phyloP scores from a whole-genome alignment of 805 yeast species.

The Hermanozyma aechmeae region DNA sequence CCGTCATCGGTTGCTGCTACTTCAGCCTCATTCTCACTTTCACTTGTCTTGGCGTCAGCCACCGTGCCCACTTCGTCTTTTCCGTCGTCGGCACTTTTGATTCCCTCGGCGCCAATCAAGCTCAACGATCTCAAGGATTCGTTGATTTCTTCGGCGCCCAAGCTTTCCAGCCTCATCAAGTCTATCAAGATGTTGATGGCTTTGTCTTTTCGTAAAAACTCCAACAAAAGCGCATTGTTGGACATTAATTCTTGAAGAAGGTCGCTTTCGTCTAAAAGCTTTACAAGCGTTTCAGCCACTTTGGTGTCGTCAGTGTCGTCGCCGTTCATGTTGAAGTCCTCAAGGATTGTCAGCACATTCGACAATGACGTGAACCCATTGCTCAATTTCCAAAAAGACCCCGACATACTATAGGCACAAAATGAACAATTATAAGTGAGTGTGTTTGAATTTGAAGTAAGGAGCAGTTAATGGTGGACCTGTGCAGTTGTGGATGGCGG shows the following conservation, averaged over 20 bases:
- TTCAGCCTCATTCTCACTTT: no score
- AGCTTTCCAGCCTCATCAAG: slow-evolving; percentile 20
- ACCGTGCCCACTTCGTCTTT: no score
- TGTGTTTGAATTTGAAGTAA: no score
- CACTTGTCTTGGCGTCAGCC: no score
- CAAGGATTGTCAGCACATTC: slow-evolving; percentile 30
- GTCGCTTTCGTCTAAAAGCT: slow-evolving; percentile 34
- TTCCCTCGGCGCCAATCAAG: slow-evolving; percentile 2
- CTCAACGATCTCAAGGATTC: slow-evolving; percentile 8
- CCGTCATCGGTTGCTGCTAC: no score
- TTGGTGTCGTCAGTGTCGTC: slow-evolving; percentile 7
- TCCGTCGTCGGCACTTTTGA: background rate
- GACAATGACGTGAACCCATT: slow-evolving; percentile 36
- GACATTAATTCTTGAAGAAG: slow-evolving; percentile 47
- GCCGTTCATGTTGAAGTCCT: slow-evolving; percentile 17
- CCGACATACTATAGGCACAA: slow-evolving; percentile 29
- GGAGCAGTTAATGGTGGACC: no score
- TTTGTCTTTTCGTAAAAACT: slow-evolving; percentile 51
- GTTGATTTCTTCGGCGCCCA: slow-evolving; percentile 9
- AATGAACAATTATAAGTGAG: no score
- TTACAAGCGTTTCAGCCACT: slow-evolving; percentile 18
- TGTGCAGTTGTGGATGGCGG: no score
- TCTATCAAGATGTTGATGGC: slow-evolving; percentile 29
- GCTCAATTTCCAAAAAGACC: slow-evolving; percentile 39
- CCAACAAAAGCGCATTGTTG: slow-evolving; percentile 67